Conservation (phyloP, 1,139 yeast genomes). For the Suhomyces panamericanus region DNA sequence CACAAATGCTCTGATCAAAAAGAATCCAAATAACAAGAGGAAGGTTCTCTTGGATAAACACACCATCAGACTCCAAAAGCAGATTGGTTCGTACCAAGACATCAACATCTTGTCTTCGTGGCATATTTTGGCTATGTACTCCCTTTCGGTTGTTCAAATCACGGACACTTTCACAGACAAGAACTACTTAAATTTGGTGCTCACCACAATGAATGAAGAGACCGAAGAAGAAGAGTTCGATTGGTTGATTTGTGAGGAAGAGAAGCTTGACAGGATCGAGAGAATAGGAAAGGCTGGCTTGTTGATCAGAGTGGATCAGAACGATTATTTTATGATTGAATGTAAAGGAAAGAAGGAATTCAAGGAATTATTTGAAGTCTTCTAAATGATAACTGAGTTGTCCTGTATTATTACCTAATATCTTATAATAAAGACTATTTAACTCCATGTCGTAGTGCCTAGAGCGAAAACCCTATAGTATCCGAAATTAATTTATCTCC, state of each 20-base stretch:
- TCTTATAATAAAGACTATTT: background rate
- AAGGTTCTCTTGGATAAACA: conserved; percentile 28
- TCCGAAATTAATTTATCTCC: too few relatives aligned
- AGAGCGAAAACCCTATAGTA: too few relatives aligned
- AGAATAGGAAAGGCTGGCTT: conserved; percentile 49
- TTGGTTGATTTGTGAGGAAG: conserved; percentile 41
- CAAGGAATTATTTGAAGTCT: conserved; percentile 34
- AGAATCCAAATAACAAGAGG: conserved; percentile 19
- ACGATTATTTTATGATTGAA: conserved; percentile 44
- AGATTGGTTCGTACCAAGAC: conserved; percentile 32
- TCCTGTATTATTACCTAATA: conserved; percentile 2
- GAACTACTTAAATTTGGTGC: conserved; percentile 32
- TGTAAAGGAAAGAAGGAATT: conserved; percentile 49
- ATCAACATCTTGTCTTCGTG: conserved; percentile 43
- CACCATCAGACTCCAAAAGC: conserved; percentile 43
- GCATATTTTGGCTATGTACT: conserved; percentile 45
- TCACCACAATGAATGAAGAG: conserved; percentile 18
- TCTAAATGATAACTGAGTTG: conserved; percentile 15
- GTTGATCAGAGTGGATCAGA: conserved; percentile 35
- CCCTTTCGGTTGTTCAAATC: conserved; percentile 30
- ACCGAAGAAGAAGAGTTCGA: conserved; percentile 21
- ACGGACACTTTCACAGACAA: conserved; percentile 28
- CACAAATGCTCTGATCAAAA: conserved; percentile 15
- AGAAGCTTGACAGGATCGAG: conserved; percentile 32
- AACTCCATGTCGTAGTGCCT: too few relatives aligned